phyloP scores from a whole-genome alignment of 2,329 filamentous ascomycete species.

The Cladosporium austrohemisphaericum region DNA sequence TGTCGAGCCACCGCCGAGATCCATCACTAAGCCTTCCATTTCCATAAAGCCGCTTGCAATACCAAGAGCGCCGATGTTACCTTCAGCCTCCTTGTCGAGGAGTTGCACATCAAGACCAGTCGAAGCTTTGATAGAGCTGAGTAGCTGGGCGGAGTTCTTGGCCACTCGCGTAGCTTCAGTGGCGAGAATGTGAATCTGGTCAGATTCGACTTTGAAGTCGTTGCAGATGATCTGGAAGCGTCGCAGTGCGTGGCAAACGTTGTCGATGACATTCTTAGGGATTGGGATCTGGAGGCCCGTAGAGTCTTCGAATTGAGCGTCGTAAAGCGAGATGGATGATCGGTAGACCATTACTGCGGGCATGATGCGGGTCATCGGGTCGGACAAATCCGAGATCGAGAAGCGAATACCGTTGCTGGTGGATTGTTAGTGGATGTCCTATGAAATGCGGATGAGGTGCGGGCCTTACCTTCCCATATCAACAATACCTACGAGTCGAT shows the following conservation, averaged over 20 bases:
- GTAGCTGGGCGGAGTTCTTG: slow-evolving; percentile 66
- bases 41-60: slow-evolving; percentile 69
- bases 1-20: slow-evolving; percentile 73
- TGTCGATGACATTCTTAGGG: slow-evolving; percentile 55
- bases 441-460: too few species aligned
- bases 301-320: slow-evolving; percentile 56
- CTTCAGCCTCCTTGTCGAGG: slow-evolving; percentile 72
- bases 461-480: slow-evolving; percentile 43
- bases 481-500: slow-evolving; percentile 16
- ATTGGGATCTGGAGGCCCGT: slow-evolving; percentile 50
- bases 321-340: slow-evolving; percentile 78
- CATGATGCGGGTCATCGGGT: slow-evolving; percentile 66
- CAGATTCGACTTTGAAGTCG: slow-evolving; percentile 63
- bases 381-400: slow-evolving; percentile 77
- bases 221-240: slow-evolving; percentile 69
- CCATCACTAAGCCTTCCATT: slow-evolving; percentile 76
- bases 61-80: slow-evolving; percentile 61
- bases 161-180: slow-evolving; percentile 87
- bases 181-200: slow-evolving; percentile 70
- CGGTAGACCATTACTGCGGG: slow-evolving; percentile 75
- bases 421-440: neutral
- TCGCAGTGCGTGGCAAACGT: slow-evolving; percentile 62
- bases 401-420: slow-evolving; percentile 89
- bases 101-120: slow-evolving; percentile 69
- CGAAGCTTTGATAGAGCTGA: slow-evolving; percentile 51